Percentiles rank a stretch among this genome's conserved stretches.
These are phyloP conservation scores for Sporothrix brunneoviolacea DNA, from an alignment of 2,329 filamentous ascomycete genomes.

Conservation along the genomic window DNA sequence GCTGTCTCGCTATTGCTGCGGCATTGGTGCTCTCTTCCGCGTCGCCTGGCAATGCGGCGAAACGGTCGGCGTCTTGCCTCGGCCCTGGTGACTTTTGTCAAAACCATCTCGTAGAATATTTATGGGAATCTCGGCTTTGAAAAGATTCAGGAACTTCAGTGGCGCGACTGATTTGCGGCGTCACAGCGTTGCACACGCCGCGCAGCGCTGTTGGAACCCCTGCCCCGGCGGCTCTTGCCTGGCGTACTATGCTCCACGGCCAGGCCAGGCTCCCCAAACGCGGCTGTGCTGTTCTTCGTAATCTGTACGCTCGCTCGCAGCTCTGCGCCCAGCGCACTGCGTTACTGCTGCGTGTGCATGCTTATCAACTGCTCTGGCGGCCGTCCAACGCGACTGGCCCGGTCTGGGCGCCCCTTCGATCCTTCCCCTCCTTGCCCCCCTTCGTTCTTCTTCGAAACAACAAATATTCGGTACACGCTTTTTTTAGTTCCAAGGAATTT, in stretches of 20 bases:
- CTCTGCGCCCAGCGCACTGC: no score
- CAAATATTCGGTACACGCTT: slow-evolving; percentile 3
- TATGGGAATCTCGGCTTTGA: no score
- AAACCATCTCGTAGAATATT: no score
- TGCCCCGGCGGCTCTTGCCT: not conserved
- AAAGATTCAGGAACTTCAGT: no score
- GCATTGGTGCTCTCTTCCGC: not conserved
- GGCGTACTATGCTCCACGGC: not conserved
- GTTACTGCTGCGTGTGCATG: not conserved
- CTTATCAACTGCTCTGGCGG: not conserved
- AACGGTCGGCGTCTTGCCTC: no score
- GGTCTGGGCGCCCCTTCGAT: slow-evolving; percentile 2
- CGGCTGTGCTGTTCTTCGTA: slow-evolving; percentile 6
- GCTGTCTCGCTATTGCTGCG: not conserved
- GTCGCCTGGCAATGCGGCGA: no score
- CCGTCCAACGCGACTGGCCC: not conserved
- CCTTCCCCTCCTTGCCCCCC: slow-evolving; percentile 9
- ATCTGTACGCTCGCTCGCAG: no score
- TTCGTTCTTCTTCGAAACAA: not conserved
- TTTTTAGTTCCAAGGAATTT: slow-evolving; percentile 14
- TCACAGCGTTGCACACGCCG: not conserved
- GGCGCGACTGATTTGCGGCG: not conserved
- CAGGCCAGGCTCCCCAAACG: slow-evolving; percentile 1
- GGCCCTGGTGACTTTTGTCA: no score
- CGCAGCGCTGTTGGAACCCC: no score